These are phyloP conservation scores for Pseudogymnoascus sp. DNA, from an alignment of 2,329 filamentous ascomycete species.

Conservation along the genomic window DNA sequence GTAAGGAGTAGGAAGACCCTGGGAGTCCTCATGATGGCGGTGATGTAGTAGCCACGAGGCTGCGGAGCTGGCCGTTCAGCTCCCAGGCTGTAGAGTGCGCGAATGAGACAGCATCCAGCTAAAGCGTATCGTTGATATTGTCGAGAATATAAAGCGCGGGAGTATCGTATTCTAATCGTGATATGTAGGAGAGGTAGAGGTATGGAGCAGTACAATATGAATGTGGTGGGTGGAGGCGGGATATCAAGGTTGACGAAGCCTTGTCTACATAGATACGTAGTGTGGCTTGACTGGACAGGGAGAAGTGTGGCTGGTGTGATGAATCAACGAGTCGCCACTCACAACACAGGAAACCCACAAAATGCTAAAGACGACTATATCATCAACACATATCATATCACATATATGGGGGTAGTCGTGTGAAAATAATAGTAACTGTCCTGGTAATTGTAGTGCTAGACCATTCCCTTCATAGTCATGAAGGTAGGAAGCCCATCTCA, in stretches of 20 bases:
- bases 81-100: slow-evolving; percentile 14
- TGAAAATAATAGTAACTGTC: not conserved
- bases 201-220: slow-evolving; percentile 3
- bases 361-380: not conserved
- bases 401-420: not conserved
- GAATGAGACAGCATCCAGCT: slow-evolving; percentile 12
- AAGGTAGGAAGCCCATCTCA: not conserved
- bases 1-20: slow-evolving; percentile 25
- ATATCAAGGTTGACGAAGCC: slow-evolving; percentile 2
- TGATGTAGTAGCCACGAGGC: slow-evolving; percentile 15
- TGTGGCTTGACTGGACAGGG: not conserved
- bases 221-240: not conserved
- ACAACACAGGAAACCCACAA: not conserved
- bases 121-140: not conserved
- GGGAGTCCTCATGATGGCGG: slow-evolving; percentile 27
- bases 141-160: not conserved
- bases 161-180: slow-evolving; percentile 6
- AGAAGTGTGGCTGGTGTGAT: slow-evolving; percentile 1
- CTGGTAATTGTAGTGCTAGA: not conserved
- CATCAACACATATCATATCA: not conserved
- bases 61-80: slow-evolving; percentile 20
- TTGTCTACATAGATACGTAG: not conserved
- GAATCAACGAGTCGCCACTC: slow-evolving; percentile 5
- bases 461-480: not conserved
- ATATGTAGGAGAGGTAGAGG: not conserved